Evolutionary conservation across 2,329 filamentous ascomycete species (phyloP), one percentile per base, ranked within the genome.

Genomic region (Thielaviopsis ethacetica): DNA sequence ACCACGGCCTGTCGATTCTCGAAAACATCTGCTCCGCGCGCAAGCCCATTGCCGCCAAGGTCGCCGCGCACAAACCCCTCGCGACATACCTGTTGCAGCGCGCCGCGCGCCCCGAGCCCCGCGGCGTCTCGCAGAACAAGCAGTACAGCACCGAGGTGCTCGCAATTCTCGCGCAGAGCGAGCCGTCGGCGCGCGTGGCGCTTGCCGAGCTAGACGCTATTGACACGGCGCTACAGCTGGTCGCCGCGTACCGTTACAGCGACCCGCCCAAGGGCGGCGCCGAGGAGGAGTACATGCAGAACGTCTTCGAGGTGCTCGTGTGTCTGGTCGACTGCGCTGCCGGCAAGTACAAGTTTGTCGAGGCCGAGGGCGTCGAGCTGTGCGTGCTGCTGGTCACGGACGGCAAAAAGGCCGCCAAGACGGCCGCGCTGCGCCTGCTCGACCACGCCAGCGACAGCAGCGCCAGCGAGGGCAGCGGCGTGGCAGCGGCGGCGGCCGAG

Each of bases 251-350:
- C 71, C 83, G 93, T 59, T 87, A 86, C 72, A 80, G 84, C 54
- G 91, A 98, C 67, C 93, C 93, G 0, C 80, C 83, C 54, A 91
- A 87, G 67, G 88, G 90, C 61, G 83, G 85, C 34, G 85, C 93
- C 56, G 93, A 97, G 69, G 91, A 95, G 68, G 93, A 98, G 72
- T 96, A 88, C 68, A 87, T 94, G 68, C 89, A 95, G 70, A 95
- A 98, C 64, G 68, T 96, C 0, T 98, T 98, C 68, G 91, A 95
- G 67, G 82, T 84, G 1, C 69, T 97, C 19, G 87, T 88, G 0
- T 94, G 87, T 64, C 72, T 95, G 1, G 86, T 85, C 0, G 87
- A 95, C 65, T 85, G 89, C 61, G 69, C 76, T 0, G 71, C 77
- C 4, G 91, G 91, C 5, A 96, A 96, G 69, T 67, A 72, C 10